Conservation (phyloP, 495 filamentous ascomycete genomes). For the Penicillium flavigenum region DNA sequence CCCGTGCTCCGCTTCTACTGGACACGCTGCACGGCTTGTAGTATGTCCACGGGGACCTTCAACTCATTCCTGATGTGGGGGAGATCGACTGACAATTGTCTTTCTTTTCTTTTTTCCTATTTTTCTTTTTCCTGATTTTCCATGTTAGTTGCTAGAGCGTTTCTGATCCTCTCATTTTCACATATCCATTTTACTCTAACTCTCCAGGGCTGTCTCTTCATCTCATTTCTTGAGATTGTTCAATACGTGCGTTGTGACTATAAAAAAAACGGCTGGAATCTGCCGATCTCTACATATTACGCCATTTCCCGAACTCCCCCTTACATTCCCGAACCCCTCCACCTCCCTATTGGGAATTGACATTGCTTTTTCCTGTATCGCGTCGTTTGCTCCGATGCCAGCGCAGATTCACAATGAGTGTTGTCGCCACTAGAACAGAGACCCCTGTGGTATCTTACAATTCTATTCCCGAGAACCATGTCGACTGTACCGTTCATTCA, state of each 20-base stretch:
- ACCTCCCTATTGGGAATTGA: conserved; percentile 11
- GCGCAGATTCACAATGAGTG: conserved; percentile 38
- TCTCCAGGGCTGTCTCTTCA: background rate
- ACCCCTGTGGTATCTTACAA: conserved; percentile 36
- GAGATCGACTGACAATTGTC: conserved; percentile 22
- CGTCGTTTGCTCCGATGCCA: conserved; percentile 24
- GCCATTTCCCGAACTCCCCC: conserved; percentile 19
- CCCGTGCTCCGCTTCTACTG: conserved; percentile 25
- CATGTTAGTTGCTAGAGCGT: background rate
- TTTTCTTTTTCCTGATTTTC: background rate
- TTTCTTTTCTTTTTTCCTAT: conserved; percentile 5
- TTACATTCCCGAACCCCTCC: conserved; percentile 26
- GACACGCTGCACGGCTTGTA: conserved; percentile 17
- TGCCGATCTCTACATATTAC: conserved; percentile 22
- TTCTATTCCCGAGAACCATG: conserved; percentile 22
- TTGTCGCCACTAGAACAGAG: conserved; percentile 46
- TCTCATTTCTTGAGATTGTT: background rate
- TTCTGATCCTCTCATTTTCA: background rate
- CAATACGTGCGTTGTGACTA: background rate
- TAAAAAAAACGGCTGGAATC: conserved; percentile 19
- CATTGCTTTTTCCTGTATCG: conserved; percentile 12
- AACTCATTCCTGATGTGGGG: conserved; percentile 28
- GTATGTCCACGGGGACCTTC: conserved; percentile 1
- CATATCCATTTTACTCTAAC: background rate
- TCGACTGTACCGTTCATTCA: conserved; percentile 28